phyloP scores from a whole-genome alignment of 352 stramenopile genomes.

The Peronospora belbahrii region DNA sequence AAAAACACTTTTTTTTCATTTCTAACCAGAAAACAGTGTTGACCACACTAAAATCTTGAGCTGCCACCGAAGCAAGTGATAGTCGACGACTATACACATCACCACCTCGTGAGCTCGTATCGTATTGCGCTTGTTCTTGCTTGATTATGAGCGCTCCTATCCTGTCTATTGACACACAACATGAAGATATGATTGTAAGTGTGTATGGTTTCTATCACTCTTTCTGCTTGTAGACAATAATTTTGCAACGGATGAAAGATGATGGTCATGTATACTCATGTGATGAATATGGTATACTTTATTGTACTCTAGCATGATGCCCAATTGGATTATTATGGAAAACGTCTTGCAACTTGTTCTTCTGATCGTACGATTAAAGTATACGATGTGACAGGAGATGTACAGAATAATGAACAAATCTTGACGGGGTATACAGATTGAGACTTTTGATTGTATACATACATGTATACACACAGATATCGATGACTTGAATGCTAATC shows the following conservation, averaged over 20 bases:
- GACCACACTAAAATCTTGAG: not conserved
- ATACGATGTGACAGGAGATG: conserved; percentile 90
- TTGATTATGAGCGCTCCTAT: conserved; percentile 71
- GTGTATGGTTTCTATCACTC: no score
- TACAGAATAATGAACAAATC: conserved; percentile 86
- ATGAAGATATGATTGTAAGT: conserved; percentile 95
- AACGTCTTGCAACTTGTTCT: conserved; percentile 96
- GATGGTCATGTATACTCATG: no score
- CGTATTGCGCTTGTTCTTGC: no score
- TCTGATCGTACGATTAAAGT: conserved; percentile 97
- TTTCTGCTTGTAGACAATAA: no score
- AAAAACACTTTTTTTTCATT: not conserved
- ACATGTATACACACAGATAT: no score
- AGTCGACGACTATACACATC: not conserved
- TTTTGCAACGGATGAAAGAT: no score
- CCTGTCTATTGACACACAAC: conserved; percentile 93
- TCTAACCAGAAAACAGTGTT: not conserved
- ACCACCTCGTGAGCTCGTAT: not conserved
- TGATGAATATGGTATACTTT: not conserved
- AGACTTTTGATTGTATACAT: no score
- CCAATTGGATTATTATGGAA: conserved; percentile 99
- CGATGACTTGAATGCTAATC: no score
- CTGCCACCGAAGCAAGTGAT: conserved; percentile 26
- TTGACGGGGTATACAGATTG: conserved; percentile 79
- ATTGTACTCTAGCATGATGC: conserved; percentile 87